Evolutionary conservation across 2,329 filamentous ascomycete genomes (phyloP).

Genomic region (Cordyceps cateniannulata): DNA sequence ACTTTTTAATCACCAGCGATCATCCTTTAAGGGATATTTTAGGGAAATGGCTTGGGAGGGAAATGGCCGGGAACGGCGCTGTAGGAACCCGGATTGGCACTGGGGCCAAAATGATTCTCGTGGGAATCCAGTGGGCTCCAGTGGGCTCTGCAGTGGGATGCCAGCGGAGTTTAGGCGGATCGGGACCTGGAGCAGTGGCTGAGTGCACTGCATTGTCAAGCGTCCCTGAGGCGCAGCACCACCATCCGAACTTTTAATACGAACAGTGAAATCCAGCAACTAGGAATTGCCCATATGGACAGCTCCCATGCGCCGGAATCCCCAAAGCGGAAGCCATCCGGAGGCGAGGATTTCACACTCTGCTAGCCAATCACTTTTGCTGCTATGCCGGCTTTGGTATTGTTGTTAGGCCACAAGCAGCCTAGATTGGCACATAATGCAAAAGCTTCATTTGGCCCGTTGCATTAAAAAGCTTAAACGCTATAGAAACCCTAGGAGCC

Average conservation of each 20-base stretch:
- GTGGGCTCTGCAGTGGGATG: background rate
- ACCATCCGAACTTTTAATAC: background rate
- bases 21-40: no score
- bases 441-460: background rate
- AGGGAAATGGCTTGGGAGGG: no score
- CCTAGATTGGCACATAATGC: background rate
- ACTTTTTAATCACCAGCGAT: no score
- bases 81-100: no score
- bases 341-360: background rate
- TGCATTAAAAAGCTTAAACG: background rate
- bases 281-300: background rate
- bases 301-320: background rate
- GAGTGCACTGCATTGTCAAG: background rate
- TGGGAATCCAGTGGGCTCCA: no score
- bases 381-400: no score
- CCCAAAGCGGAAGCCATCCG: background rate
- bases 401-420: background rate
- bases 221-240: constrained; percentile 1
- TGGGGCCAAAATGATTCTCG: no score
- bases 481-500: background rate
- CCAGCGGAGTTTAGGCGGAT: background rate
- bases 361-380: background rate
- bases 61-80: no score
- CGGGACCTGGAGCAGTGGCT: background rate
- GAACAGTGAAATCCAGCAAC: background rate